phyloP scores from a whole-genome alignment of 2,329 filamentous ascomycete genomes.

The Exophiala spinifera region DNA sequence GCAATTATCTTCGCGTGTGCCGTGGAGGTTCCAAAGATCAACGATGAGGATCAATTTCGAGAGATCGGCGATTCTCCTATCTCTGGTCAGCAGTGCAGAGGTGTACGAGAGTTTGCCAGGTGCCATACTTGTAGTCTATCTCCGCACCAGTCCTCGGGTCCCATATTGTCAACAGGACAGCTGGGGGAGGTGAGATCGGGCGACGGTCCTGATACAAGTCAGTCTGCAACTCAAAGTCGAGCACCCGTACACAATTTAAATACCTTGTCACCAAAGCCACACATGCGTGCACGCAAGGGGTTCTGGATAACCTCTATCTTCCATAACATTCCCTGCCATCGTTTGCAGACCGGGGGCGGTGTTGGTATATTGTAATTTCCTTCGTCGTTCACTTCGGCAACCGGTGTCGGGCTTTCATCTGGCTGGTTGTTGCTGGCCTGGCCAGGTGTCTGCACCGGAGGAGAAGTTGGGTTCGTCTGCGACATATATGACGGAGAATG shows the following conservation, averaged over 20 bases:
- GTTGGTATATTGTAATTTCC: conserved; percentile 26
- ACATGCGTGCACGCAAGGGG: conserved; percentile 91
- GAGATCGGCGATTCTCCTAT: conserved; percentile 62
- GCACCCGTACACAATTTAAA: conserved; percentile 30
- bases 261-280: conserved; percentile 97
- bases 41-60: conserved; percentile 67
- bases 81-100: conserved; percentile 22
- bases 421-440: conserved; percentile 23
- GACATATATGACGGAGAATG: conserved; percentile 14
- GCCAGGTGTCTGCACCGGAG: not conserved
- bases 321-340: conserved; percentile 45
- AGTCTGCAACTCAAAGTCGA: not conserved
- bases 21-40: conserved; percentile 64
- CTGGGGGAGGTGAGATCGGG: conserved; percentile 93
- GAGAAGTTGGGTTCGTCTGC: not conserved
- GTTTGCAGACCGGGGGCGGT: conserved; percentile 40
- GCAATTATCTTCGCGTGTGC: conserved; percentile 62
- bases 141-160: conserved; percentile 74
- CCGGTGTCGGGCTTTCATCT: conserved; percentile 38
- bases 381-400: conserved; percentile 28
- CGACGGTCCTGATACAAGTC: conserved; percentile 68
- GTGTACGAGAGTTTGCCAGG: not conserved
- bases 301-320: conserved; percentile 83
- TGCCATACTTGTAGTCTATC: conserved; percentile 72
- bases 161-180: conserved; percentile 76